Conservation (phyloP, 805 yeast species). For the Yarrowia porcina region DNA sequence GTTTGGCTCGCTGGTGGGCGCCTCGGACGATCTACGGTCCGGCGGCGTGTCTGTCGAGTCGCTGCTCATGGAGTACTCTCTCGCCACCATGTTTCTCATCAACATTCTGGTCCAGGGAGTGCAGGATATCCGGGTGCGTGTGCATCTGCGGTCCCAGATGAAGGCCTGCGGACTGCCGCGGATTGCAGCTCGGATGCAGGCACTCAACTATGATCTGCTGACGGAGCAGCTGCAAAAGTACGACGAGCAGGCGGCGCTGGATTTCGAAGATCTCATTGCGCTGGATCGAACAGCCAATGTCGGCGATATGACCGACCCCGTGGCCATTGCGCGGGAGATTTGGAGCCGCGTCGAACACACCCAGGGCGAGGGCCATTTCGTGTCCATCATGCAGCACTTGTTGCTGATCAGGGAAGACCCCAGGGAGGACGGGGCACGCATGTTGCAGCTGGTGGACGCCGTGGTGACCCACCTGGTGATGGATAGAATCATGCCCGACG, state of each 20-base stretch:
- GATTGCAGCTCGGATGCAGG: constrained; percentile 51
- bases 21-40: constrained; percentile 71
- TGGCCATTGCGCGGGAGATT: constrained; percentile 59
- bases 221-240: constrained; percentile 65
- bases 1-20: constrained; percentile 89
- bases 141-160: constrained; percentile 58
- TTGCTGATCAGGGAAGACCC: constrained; percentile 46
- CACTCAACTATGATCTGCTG: constrained; percentile 55
- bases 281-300: constrained; percentile 44
- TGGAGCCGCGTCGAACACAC: constrained; percentile 57
- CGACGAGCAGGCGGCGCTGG: constrained; percentile 54
- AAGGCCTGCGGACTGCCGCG: constrained; percentile 54
- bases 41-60: constrained; percentile 53
- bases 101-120: constrained; percentile 49
- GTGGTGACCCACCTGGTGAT: constrained; percentile 59
- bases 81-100: constrained; percentile 66
- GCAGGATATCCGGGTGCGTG: constrained; percentile 41
- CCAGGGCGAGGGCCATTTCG: constrained; percentile 55
- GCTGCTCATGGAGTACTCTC: constrained; percentile 65
- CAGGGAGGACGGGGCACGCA: constrained; percentile 44
- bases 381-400: constrained; percentile 65
- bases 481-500: constrained; percentile 45
- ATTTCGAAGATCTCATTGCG: constrained; percentile 47
- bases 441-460: constrained; percentile 61
- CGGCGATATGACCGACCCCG: constrained; percentile 65